A percentile compares a stretch with the other conserved stretches of the same genome.
Conservation (phyloP, 208 protist species). For the Herpetomonas tarakana region DNA sequence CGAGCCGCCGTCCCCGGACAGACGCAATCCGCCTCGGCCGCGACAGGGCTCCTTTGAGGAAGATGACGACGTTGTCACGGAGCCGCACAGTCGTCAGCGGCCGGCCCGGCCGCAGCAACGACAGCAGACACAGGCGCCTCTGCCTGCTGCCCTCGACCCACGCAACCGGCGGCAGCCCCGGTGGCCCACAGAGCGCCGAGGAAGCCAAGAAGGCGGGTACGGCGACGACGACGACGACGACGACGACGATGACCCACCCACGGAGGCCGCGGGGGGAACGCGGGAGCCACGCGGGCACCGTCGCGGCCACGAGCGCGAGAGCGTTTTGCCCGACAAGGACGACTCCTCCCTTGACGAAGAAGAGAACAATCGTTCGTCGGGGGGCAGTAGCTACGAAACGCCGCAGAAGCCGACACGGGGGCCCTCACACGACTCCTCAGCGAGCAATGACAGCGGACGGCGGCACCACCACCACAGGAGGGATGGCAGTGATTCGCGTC, state of each 20-base stretch:
- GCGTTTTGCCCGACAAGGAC: not conserved
- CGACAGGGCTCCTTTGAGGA: too few relatives aligned
- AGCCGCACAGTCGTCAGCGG: not conserved
- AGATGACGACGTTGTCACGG: not conserved
- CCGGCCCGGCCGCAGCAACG: too few relatives aligned
- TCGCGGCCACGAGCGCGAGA: not conserved
- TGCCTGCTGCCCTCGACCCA: not conserved
- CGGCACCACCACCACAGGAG: too few relatives aligned
- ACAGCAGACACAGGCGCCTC: not conserved
- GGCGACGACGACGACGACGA: not conserved
- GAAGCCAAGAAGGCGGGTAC: not conserved
- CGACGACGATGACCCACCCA: slow-evolving; percentile 8
- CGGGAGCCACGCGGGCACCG: not conserved
- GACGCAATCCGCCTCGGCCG: too few relatives aligned
- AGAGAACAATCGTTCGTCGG: too few relatives aligned
- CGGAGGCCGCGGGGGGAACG: not conserved
- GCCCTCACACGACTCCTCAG: too few relatives aligned
- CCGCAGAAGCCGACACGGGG: too few relatives aligned
- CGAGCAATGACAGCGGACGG: too few relatives aligned
- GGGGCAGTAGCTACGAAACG: too few relatives aligned
- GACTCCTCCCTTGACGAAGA: too few relatives aligned
- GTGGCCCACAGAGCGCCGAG: not conserved
- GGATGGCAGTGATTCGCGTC: too few relatives aligned
- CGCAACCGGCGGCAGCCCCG: too few relatives aligned
- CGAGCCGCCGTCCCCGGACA: not conserved